Base-by-base conservation (phyloP, 169 alveolate species). In the Plasmodium coatneyi region DNA sequence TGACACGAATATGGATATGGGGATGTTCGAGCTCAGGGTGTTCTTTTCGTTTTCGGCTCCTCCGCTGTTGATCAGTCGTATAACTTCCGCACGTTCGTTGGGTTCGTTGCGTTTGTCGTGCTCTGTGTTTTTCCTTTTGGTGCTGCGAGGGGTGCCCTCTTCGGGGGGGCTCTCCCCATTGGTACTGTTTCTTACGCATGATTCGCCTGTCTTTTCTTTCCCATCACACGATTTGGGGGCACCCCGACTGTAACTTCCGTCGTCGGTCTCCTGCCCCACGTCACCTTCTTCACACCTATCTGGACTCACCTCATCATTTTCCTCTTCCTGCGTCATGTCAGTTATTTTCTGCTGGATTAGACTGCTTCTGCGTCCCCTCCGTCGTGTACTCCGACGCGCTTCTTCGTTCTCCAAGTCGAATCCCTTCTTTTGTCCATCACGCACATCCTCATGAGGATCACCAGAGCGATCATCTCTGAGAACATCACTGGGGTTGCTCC, bases 1-100 rank as follows among this genome's bases (percentile, higher is more conserved):
- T 41, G 95, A 90, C 19, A 90, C 95, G 49, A 90, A 90, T 70
- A 90, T 90, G 2, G 84, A 22, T 25, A 90, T 90, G 22, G 95
- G 95, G 28, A 90, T 90, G 34, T 90, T 90, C 56, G 92, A 80
- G 52, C 71, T 32, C 22, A 90, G 52, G 0, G 95, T 90, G 36
- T 90, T 90, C 43, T 80, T 90, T 81, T 66, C 49, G 41, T 90
- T 90, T 80, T 90, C 74, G n/a, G 25, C 74, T 10, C 52, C 49
- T 12, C 72, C 92, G 46, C 39, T 28, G 30, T 87, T 52, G 14
- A 14, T 3, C 25, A 22, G 1, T 2, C 39, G 71, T 7, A 43
- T 41, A 36, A 22, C 60, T 71, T 72, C 78, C n/a, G 5, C 60
- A 3, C 22, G 60, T 12, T 49, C 60, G 22, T 49, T 16, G 0